These are phyloP conservation scores for Psilocybe tampanensis DNA, from an alignment of 768 basidiomycete genomes.

Conservation along the genomic window DNA sequence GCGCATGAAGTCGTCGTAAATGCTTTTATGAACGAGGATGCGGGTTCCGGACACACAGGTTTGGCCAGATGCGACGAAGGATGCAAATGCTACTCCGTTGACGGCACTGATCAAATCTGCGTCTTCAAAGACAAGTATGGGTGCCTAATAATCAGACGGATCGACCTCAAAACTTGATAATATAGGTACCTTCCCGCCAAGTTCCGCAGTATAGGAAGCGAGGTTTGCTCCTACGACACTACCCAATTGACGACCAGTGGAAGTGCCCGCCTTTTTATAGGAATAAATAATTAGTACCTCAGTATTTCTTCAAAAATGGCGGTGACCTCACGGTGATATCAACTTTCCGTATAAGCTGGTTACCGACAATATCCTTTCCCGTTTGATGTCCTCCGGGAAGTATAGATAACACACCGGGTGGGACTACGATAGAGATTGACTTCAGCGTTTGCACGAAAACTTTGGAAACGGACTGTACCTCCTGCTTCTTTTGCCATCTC, in stretches of 20 bases:
- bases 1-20: slow-evolving; percentile 71
- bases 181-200: slow-evolving; percentile 74
- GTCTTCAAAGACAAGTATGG: slow-evolving; percentile 79
- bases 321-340: slow-evolving; percentile 70
- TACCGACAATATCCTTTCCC: slow-evolving; percentile 64
- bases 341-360: slow-evolving; percentile 75
- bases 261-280: slow-evolving; percentile 65
- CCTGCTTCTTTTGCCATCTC: slow-evolving; percentile 66
- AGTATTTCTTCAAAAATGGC: background rate
- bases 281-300: background rate
- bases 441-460: background rate
- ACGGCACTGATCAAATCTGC: slow-evolving; percentile 74
- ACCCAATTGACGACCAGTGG: slow-evolving; percentile 75
- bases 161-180: background rate
- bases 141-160: slow-evolving; percentile 52
- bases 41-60: slow-evolving; percentile 92
- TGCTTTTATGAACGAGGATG: slow-evolving; percentile 68
- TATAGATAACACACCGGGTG: slow-evolving; percentile 70
- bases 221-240: slow-evolving; percentile 74
- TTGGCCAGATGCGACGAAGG: slow-evolving; percentile 87
- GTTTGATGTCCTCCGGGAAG: slow-evolving; percentile 71
- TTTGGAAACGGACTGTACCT: slow-evolving; percentile 37
- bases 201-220: slow-evolving; percentile 77
- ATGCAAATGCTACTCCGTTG: slow-evolving; percentile 82
- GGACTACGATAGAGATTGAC: slow-evolving; percentile 51